phyloP scores from a whole-genome alignment of 257 asterid genomes.

The Capsicum baccatum region DNA sequence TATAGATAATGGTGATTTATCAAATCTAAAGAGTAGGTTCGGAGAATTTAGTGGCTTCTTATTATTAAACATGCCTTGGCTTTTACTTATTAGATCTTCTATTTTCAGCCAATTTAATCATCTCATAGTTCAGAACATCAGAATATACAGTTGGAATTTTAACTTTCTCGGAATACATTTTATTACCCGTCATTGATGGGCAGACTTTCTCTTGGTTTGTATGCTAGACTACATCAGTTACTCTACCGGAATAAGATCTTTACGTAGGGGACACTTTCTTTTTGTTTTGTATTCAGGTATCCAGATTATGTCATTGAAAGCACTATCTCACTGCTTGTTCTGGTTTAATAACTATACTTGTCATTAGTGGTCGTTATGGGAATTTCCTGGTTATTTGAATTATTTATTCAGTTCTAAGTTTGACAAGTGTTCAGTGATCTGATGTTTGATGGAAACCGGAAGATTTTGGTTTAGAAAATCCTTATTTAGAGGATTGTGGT shows the following conservation, averaged over 20 bases:
- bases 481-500: not conserved
- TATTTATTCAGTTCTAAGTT: not conserved
- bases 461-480: not conserved
- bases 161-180: too few relatives aligned
- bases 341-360: not conserved
- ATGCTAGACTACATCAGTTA: not conserved
- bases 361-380: not conserved
- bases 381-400: not conserved
- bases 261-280: not conserved
- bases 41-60: too few relatives aligned
- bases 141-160: too few relatives aligned
- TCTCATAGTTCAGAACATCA: too few relatives aligned
- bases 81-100: too few relatives aligned
- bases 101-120: too few relatives aligned
- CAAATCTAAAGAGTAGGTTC: too few relatives aligned
- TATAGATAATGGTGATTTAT: too few relatives aligned
- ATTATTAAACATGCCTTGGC: too few relatives aligned
- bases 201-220: not conserved
- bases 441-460: not conserved
- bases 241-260: not conserved
- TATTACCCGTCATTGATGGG: not conserved
- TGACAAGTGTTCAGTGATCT: not conserved
- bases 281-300: conserved; percentile 12
- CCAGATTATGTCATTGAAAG: not conserved
- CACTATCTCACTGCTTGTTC: not conserved